Percentiles rank a stretch among this genome's conserved stretches.
Evolutionary conservation across 352 stramenopile species (phyloP).

Genomic region (Pythium biforme): DNA sequence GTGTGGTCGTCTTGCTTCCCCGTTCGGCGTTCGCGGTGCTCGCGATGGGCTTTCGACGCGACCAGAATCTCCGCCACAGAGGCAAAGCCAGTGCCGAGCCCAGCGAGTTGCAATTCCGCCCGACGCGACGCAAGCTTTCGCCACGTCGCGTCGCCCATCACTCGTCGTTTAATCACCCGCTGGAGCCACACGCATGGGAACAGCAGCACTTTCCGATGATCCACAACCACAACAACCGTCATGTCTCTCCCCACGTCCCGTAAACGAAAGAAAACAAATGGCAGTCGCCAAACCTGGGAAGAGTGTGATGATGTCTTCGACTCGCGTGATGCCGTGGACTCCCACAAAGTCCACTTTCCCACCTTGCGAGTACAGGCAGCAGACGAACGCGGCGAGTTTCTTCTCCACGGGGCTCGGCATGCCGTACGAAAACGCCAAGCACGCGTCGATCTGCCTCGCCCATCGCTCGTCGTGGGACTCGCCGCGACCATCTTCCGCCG

Average conservation of each 20-base stretch:
- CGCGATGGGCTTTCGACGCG: constrained; percentile 20
- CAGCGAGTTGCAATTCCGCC: constrained; percentile 32
- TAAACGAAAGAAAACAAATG: neutral
- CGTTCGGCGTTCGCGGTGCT: neutral
- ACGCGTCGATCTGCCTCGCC: constrained; percentile 33
- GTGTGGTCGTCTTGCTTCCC: neutral
- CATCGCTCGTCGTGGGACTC: neutral
- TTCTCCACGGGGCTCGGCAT: constrained; percentile 24
- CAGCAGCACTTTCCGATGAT: constrained; percentile 40
- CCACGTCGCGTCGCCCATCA: constrained; percentile 55
- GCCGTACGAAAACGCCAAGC: constrained; percentile 47
- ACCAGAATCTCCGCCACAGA: constrained; percentile 43
- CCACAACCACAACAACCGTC: neutral
- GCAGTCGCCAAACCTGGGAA: constrained; percentile 79
- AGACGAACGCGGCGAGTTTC: constrained; percentile 12
- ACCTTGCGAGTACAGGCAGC: constrained; percentile 3
- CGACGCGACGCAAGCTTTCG: constrained; percentile 35
- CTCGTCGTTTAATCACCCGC: constrained; percentile 43
- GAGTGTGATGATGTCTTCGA: constrained; percentile 41
- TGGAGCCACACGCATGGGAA: constrained; percentile 65
- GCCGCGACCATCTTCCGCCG: neutral
- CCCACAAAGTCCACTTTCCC: constrained; percentile 7
- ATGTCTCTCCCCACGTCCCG: neutral
- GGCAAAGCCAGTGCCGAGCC: constrained; percentile 28
- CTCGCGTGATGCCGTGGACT: constrained; percentile 35